Base-by-base conservation (phyloP, 1,139 yeast genomes). In the Geotrichum restrictum region DNA sequence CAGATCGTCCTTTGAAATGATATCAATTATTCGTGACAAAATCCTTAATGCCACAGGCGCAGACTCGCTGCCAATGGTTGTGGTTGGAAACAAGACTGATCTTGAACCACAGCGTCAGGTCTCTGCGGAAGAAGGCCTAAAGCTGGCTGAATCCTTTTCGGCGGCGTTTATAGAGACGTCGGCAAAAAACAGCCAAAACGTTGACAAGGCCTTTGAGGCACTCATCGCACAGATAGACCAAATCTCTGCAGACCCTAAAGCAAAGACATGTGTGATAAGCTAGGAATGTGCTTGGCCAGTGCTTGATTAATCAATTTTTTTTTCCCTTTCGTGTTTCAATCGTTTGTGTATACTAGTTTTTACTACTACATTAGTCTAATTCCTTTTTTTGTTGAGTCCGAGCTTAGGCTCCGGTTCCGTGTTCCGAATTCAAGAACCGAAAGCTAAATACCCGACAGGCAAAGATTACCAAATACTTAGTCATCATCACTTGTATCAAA, bases 1-100 rank as follows among this genome's bases (percentile, higher is more conserved):
- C 42, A 74, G 86, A 60, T 81, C 82, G 59, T 84, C 94, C 38
- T 88, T 89, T 68, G 95, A 88, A 57, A 76, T 88, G 71, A 74
- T 89, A 49, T 82, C 82, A 57, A 77, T 85, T 45, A 85, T 89
- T 45, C 78, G 96, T 64, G 96, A 88, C 68, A 88, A 89, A 74
- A 84, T 89, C 54, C 74, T 88, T 58, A 88, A 85, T 64, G 77
- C 84, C 47, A 77, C 85, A 16, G 95, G 95, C 1, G 76, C 81
- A 27, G 88, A 84, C 54, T 72, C 78, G 37, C 78, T 86, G 18
- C 96, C 96, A 3, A 80, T 89, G 74, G 82, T 88, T 7, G 73
- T 89, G 33, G 85, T 89, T 16, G 97, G 96, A 1, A 89, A 88
- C 70, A 89, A 89, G 72, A 74, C 72, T 88, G 53, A 85, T 87